phyloP scores from a whole-genome alignment of 2,329 filamentous ascomycete species.

The Phialophora expanda region DNA sequence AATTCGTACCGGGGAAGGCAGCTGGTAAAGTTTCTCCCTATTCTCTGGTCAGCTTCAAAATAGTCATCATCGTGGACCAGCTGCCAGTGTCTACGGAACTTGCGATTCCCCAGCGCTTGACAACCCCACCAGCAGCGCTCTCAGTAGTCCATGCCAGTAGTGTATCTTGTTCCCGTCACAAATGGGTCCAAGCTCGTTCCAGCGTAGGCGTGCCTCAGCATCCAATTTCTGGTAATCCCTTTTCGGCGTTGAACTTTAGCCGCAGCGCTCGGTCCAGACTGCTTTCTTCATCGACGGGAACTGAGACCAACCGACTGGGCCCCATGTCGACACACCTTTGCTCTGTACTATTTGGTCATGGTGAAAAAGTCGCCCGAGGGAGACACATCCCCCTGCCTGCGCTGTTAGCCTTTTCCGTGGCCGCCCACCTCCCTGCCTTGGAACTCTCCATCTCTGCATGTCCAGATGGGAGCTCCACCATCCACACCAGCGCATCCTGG shows the following conservation, averaged over 20 bases:
- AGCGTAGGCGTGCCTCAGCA: slow-evolving; percentile 31
- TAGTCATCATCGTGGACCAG: slow-evolving; percentile 1
- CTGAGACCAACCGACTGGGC: slow-evolving; percentile 25
- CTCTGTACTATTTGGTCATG: slow-evolving; percentile 13
- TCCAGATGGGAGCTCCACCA: slow-evolving; percentile 8
- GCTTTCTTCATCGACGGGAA: slow-evolving; percentile 20
- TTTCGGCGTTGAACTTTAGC: slow-evolving; percentile 30
- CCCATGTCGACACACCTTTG: slow-evolving; percentile 24
- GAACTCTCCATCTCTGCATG: slow-evolving; percentile 11
- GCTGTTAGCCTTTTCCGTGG: not conserved
- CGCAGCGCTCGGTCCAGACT: slow-evolving; percentile 34
- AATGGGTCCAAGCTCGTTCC: slow-evolving; percentile 21
- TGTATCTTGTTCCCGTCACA: slow-evolving; percentile 1
- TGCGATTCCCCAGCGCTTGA: slow-evolving; percentile 3
- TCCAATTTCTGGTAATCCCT: slow-evolving; percentile 36
- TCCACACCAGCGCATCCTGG: slow-evolving; percentile 1
- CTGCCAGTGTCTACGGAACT: not conserved
- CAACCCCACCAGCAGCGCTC: slow-evolving; percentile 1
- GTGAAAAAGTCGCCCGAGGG: slow-evolving; percentile 1
- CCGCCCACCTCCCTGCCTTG: slow-evolving; percentile 14
- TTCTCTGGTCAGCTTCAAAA: not conserved
- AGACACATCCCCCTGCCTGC: not conserved
- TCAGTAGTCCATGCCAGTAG: not conserved
- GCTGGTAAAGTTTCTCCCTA: not conserved
- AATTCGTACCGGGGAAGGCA: not conserved